Evolutionary conservation across 116 monocot species (phyloP), one percentile per base, ranked within the genome.

Genomic region (Cymodocea nodosa): DNA sequence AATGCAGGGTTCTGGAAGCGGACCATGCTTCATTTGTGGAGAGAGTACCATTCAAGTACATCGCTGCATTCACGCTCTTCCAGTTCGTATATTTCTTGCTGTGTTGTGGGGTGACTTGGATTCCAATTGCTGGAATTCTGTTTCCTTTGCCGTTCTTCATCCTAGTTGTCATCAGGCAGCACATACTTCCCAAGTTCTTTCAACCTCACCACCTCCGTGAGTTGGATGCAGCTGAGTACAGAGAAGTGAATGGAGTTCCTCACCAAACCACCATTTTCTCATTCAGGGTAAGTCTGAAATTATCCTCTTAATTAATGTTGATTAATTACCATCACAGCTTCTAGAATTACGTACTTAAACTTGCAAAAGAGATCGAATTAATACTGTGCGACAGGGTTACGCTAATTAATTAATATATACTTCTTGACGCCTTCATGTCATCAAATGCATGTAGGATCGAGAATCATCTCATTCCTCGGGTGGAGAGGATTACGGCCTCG

Each of bases 111-210:
- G 79, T 84, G 37, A 91, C 91, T 30, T 84, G 84, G 87, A 82
- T 91, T 51, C 91, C 91, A 6, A 78, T 91, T 15, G 87, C 87
- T 4, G 87, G 91, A 25, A 82, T 91, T 56, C 71, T 91, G 18
- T 91, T 91, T 36, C 90, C 90, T 36, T 75, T 91, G 1, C 75
- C 82, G 80, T 82, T 91, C 74, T 82, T 86, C 80, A 79, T 91
- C 58, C 51, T 91, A 37, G 78, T 91, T 60, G 80, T 82, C 52
- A 82, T 78, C 2, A 83, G 90, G 36, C 90, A 91, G 19, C 84
- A 91, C 66, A 22, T 86, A 35, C 74, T 91, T 50, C 90, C 90
- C 23, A 86, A 78, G 56, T 68, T 91, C 34, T 91, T 91, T 71
- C 84, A 91, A 75, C 84, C 78, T n/a, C 76, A 75, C 51, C 76